Evolutionary conservation across 148 eudicot species (phyloP).

Genomic region (Chenopodium quinoa): DNA sequence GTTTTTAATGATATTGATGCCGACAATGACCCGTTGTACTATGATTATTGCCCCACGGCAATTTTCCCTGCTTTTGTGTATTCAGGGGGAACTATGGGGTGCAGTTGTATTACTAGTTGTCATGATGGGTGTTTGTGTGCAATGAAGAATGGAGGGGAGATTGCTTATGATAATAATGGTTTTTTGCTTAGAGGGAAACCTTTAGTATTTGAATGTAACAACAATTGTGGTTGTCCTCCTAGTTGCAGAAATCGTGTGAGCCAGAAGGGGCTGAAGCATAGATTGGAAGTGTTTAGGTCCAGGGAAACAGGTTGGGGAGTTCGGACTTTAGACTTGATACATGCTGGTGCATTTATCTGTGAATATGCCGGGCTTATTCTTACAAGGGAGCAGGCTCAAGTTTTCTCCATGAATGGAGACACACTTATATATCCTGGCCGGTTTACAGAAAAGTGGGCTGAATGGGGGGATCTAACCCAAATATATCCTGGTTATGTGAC

Average conservation of each 20-base stretch:
- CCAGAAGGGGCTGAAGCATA: conserved; percentile 65
- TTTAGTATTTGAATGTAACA: conserved; percentile 76
- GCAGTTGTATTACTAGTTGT: conserved; percentile 66
- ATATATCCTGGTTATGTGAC: conserved; percentile 54
- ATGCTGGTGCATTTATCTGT: conserved; percentile 84
- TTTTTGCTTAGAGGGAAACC: conserved; percentile 82
- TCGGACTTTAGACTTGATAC: conserved; percentile 77
- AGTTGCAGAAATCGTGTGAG: conserved; percentile 80
- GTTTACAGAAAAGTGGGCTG: conserved; percentile 69
- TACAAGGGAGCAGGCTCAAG: conserved; percentile 66
- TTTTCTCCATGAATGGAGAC: conserved; percentile 74
- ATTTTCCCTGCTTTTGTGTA: conserved; percentile 66
- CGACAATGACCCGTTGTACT: conserved; percentile 58
- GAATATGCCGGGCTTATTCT: conserved; percentile 83
- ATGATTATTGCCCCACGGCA: conserved; percentile 56
- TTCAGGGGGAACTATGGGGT: conserved; percentile 50
- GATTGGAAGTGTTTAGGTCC: conserved; percentile 83
- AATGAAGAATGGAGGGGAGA: conserved; percentile 76
- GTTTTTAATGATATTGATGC: conserved; percentile 74
- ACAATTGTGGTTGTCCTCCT: conserved; percentile 68
- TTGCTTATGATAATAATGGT: conserved; percentile 75
- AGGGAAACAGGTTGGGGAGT: conserved; percentile 86
- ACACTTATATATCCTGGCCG: conserved; percentile 69
- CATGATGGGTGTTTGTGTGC: conserved; percentile 55
- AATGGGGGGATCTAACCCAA: conserved; percentile 81